Conservation (phyloP, 257 asterid genomes). For the Capsicum pubescens region DNA sequence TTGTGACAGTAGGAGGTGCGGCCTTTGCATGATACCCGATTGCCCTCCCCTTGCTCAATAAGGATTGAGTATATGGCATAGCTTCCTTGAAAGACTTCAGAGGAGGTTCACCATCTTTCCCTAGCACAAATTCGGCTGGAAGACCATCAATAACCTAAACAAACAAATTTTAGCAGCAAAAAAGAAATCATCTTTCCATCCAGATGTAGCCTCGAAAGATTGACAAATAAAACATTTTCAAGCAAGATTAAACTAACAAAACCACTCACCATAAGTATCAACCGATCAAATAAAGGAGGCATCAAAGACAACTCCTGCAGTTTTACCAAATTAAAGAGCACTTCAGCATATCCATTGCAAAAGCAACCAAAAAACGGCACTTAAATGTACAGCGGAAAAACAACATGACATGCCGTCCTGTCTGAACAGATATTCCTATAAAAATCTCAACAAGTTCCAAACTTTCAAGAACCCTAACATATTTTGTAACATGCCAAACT, state of each 20-base stretch:
- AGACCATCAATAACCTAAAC: constrained; percentile 87
- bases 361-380: background rate
- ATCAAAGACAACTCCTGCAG: constrained; percentile 79
- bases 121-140: constrained; percentile 93
- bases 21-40: constrained; percentile 88
- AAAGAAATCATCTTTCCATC: background rate
- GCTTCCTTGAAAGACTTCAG: constrained; percentile 58
- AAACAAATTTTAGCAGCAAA: constrained; percentile 3
- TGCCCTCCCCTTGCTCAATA: constrained; percentile 68
- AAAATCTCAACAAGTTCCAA: no score
- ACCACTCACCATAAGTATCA: constrained; percentile 70
- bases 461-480: no score
- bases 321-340: constrained; percentile 26
- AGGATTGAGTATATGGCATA: constrained; percentile 86
- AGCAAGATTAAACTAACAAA: constrained; percentile 13
- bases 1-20: constrained; percentile 92
- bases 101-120: constrained; percentile 75
- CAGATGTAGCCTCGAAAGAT: background rate
- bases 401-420: background rate
- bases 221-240: constrained; percentile 7
- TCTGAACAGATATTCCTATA: no score
- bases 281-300: constrained; percentile 69
- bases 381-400: background rate
- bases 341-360: background rate
- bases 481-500: no score